Percentiles rank a stretch among this genome's conserved stretches.
Conservation (phyloP, 2,329 filamentous ascomycete species). For the Pseudogymnoascus sp. region DNA sequence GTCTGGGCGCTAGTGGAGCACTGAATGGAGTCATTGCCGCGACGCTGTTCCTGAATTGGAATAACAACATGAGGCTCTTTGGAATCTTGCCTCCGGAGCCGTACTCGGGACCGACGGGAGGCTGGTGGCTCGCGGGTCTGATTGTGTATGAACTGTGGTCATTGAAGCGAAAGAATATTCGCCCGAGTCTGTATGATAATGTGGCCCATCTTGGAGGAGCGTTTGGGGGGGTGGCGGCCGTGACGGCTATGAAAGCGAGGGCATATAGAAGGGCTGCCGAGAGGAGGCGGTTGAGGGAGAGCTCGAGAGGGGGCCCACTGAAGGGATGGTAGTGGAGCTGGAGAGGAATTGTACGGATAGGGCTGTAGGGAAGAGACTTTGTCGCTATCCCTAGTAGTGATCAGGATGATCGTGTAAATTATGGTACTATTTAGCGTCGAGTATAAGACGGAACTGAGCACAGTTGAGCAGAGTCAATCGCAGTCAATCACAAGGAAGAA, state of each 20-base stretch:
- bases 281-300: slow-evolving; percentile 20
- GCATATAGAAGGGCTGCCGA: slow-evolving; percentile 19
- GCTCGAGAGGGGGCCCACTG: slow-evolving; percentile 19
- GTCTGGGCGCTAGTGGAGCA: slow-evolving; percentile 60
- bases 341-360: neutral
- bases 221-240: slow-evolving; percentile 25
- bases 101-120: slow-evolving; percentile 44
- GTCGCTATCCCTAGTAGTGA: neutral
- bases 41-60: slow-evolving; percentile 52
- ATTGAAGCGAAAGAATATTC: slow-evolving; percentile 26
- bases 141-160: slow-evolving; percentile 43
- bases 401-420: neutral
- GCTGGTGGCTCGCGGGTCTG: slow-evolving; percentile 45
- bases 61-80: slow-evolving; percentile 50
- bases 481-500: neutral
- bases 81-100: slow-evolving; percentile 46
- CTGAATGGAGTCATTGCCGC: slow-evolving; percentile 54
- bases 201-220: slow-evolving; percentile 33
- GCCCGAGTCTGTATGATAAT: slow-evolving; percentile 27
- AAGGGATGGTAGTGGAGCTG: slow-evolving; percentile 14
- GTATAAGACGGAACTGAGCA: neutral
- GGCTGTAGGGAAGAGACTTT: neutral
- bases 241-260: slow-evolving; percentile 21
- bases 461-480: neutral
- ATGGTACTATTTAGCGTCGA: neutral